Conservation (phyloP, 805 yeast genomes). For the Cyberlindnera nakhonratchasimensis region DNA sequence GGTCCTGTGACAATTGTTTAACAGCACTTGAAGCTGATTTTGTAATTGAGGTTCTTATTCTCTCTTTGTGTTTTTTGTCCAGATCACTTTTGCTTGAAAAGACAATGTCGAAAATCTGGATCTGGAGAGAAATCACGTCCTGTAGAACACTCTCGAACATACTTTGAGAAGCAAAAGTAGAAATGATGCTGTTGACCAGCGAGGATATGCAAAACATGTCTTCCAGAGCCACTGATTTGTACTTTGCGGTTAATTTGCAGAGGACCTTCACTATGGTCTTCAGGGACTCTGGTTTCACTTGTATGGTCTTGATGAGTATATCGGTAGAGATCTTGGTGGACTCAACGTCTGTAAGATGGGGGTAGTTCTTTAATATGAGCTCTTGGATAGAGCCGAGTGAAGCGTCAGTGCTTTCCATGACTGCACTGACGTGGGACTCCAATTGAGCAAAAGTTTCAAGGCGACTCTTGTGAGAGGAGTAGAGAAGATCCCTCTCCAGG, state of each 20-base stretch:
- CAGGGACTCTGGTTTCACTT: constrained; percentile 12
- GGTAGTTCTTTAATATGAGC: constrained; percentile 17
- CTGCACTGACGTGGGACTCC: constrained; percentile 1
- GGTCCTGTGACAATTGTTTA: constrained; percentile 22
- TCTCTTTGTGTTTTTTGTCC: constrained; percentile 37
- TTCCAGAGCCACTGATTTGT: constrained; percentile 45
- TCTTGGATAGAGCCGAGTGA: constrained; percentile 21
- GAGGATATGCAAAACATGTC: constrained; percentile 55
- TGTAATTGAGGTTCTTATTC: constrained; percentile 35
- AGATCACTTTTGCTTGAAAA: constrained; percentile 20
- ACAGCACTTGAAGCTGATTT: constrained; percentile 30
- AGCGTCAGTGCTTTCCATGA: constrained; percentile 7
- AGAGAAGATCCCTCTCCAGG: constrained; percentile 23
- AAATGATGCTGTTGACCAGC: constrained; percentile 47
- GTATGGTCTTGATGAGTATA: constrained; percentile 12
- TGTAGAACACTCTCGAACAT: constrained; percentile 30
- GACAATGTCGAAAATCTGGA: constrained; percentile 27
- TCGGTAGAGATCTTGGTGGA: constrained; percentile 11
- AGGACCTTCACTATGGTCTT: constrained; percentile 25
- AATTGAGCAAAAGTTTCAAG: constrained; percentile 23
- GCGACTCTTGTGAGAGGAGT: constrained; percentile 20
- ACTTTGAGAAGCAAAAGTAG: constrained; percentile 26
- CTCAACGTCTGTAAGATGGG: constrained; percentile 13
- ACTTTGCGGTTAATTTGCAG: constrained; percentile 30
- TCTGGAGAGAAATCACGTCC: constrained; percentile 34